Evolutionary conservation across 1,284 basidiomycete species (phyloP).

Genomic region (Tilletia setariae): DNA sequence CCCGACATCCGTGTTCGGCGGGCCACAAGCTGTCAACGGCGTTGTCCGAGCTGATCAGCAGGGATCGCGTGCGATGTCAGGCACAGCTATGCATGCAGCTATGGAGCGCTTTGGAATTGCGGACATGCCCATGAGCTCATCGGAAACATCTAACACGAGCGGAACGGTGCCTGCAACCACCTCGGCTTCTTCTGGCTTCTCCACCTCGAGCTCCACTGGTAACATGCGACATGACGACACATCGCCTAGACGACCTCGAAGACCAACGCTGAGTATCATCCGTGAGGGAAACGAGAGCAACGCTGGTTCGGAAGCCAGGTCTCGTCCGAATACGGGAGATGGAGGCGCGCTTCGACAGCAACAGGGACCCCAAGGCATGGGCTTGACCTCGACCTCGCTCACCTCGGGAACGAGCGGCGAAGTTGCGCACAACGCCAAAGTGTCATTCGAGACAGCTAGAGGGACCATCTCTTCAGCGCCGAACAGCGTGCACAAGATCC

Average conservation of each 20-base stretch:
- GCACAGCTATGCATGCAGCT: background rate
- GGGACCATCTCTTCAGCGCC: background rate
- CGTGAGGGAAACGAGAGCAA: background rate
- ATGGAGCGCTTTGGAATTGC: background rate
- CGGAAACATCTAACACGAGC: background rate
- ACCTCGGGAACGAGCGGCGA: background rate
- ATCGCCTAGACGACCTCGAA: background rate
- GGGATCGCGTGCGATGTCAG: background rate
- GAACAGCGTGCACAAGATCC: slow-evolving; percentile 1
- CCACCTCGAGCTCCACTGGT: background rate
- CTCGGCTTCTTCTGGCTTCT: background rate
- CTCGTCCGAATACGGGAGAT: too few species aligned
- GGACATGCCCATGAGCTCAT: background rate
- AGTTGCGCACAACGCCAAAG: background rate
- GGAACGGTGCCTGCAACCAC: background rate
- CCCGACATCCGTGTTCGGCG: background rate
- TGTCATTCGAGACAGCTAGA: background rate
- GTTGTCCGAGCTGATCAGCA: background rate
- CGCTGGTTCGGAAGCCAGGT: background rate
- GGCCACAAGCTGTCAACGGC: background rate
- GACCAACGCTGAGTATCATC: background rate
- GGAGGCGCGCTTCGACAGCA: too few species aligned
- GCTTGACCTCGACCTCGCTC: background rate
- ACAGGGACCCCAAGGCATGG: too few species aligned
- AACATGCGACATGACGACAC: background rate